Evolutionary conservation across 139 green algal genomes (phyloP).

Genomic region (Tetraselmis striata): DNA sequence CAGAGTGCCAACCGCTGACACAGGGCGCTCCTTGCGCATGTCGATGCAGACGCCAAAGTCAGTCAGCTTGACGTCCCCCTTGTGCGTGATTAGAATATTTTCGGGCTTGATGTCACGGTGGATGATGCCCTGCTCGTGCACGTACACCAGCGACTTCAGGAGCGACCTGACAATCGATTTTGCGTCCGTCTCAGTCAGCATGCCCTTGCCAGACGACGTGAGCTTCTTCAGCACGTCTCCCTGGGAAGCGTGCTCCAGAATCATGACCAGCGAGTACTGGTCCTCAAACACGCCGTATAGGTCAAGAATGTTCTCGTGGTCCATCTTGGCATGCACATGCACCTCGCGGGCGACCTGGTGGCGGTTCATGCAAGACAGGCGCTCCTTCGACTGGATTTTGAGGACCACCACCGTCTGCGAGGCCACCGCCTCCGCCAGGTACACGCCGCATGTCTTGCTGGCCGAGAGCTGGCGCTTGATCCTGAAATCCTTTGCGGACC

Average conservation of each 20-base stretch:
- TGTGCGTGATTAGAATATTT: conserved; percentile 1
- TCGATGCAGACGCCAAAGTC: conserved; percentile 20
- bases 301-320: not conserved
- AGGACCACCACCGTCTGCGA: no score
- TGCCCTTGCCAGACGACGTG: not conserved
- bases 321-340: not conserved
- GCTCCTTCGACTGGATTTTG: not conserved
- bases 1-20: not conserved
- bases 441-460: no score
- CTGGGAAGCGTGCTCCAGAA: not conserved
- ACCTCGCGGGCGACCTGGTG: not conserved
- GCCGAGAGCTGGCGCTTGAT: no score
- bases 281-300: not conserved
- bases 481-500: no score
- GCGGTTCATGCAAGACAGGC: not conserved
- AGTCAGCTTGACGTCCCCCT: conserved; percentile 9
- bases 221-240: not conserved
- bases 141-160: not conserved
- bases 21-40: not conserved
- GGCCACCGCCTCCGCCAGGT: no score
- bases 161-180: not conserved
- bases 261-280: not conserved
- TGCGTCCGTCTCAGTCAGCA: not conserved
- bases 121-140: conserved; percentile 9
- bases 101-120: conserved; percentile 12